Evolutionary conservation across 192 early-diverging fungal species (phyloP), one percentile per base, ranked within the genome.

Genomic region (Podila verticillata): DNA sequence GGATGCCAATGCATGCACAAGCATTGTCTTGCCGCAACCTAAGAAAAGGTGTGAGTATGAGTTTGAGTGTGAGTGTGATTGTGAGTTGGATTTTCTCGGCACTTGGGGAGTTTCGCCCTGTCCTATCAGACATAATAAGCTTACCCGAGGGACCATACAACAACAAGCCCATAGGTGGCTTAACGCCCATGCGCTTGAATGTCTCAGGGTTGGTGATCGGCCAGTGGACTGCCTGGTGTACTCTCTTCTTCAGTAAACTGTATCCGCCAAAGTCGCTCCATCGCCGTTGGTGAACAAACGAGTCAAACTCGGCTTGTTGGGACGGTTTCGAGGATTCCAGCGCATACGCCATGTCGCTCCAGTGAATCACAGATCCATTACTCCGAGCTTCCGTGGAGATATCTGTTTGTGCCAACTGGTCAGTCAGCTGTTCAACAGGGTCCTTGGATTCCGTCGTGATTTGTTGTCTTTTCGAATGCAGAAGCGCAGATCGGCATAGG

Each of bases 1-100:
- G 20, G 91, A 83, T 0, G 92, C 93, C 47, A 97, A 74, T 9
- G 95, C 93, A 63, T 93, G 89, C 2, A 94, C 94, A 47, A 99
- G 68, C 22, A 90, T 72, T 0, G 96, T 96, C 71, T 99, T 99
- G 48, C 97, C 97, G 70, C 96, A 98, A 20, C 96, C 92, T 94
- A 75, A 15, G 64, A 32, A 29, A 47, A 49, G n/a, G 51, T 19
- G 24, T 29, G 35, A 17, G 10, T 35, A 29, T 70, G 58, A 10
- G 20, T n/a, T n/a, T n/a, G n/a, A n/a, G n/a, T n/a, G n/a, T n/a
- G n/a, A n/a, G n/a, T n/a, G n/a, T n/a, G n/a, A n/a, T n/a, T n/a
- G n/a, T 44, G 29, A 44, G 13, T 54, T 30, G 19, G 5, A 73
- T 17, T 5, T 48, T 28, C 30, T 49, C 9, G 2, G 60, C 15